These are phyloP conservation scores for Candida buenavistaensis DNA, from an alignment of 1,139 yeast genomes.

Conservation along the genomic window DNA sequence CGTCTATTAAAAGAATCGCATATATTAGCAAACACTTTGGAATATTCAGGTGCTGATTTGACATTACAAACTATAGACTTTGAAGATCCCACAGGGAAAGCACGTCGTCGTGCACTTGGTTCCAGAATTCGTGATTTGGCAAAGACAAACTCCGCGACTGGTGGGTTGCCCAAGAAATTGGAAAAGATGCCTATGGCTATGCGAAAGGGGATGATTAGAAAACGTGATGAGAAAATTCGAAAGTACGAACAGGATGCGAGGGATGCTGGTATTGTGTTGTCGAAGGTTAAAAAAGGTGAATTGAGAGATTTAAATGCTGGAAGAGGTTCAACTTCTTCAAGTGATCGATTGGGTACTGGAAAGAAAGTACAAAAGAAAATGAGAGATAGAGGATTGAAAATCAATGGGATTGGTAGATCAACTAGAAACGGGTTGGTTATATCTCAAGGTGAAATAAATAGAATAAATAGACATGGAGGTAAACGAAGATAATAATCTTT, in stretches of 20 bases:
- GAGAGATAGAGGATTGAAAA: constrained; percentile 78
- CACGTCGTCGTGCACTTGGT: constrained; percentile 72
- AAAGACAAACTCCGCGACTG: constrained; percentile 45
- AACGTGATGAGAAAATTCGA: constrained; percentile 51
- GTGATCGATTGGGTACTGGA: constrained; percentile 61
- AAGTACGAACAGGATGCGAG: constrained; percentile 74
- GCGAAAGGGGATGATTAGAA: constrained; percentile 77
- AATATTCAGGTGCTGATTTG: constrained; percentile 74
- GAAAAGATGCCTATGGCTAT: constrained; percentile 88
- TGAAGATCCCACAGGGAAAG: constrained; percentile 77
- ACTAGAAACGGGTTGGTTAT: constrained; percentile 83
- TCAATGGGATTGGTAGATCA: constrained; percentile 73
- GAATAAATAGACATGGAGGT: constrained; percentile 26
- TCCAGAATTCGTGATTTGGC: constrained; percentile 62
- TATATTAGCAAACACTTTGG: constrained; percentile 59
- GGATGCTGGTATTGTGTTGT: constrained; percentile 83
- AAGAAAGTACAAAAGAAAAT: constrained; percentile 29
- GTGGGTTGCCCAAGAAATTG: constrained; percentile 43
- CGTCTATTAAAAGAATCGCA: constrained; percentile 84
- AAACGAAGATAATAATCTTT: constrained; percentile 2
- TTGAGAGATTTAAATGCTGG: constrained; percentile 58
- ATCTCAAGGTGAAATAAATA: constrained; percentile 65
- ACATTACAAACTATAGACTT: constrained; percentile 65
- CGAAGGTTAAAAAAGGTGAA: constrained; percentile 64
- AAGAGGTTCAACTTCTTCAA: constrained; percentile 49